Base-by-base conservation (phyloP, 345 rosid species). In the Punica granatum region DNA sequence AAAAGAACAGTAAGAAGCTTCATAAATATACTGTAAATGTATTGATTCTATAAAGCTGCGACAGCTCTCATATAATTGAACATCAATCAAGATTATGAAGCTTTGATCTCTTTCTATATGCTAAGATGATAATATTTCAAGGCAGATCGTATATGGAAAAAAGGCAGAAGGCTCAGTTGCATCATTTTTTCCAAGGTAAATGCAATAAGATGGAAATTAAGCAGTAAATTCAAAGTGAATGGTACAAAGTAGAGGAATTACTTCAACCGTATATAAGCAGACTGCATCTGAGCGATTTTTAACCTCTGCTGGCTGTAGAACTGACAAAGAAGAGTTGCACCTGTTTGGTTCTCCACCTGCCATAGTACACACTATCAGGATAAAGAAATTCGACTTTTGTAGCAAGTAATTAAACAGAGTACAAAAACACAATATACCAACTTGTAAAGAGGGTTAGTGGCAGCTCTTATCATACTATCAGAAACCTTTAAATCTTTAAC, bases 301-400 rank as follows among this genome's bases (percentile, higher is more conserved):
- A 81, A 82, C 76, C 73, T 79, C 76, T 78, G 90, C 56, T 85
- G 78, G 75, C 79, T 77, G 69, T 73, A 68, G 73, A 90, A 87
- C 51, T 78, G 72, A 69, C 93, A 90, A 60, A 74, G 77, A 79
- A 88, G 89, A 73, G 78, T 82, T 68, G 91, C 78, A 70, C 90
- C 85, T 56, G 92, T 73, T 71, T 79, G 89, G 82, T 92, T 92
- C 71, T 92, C 90, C 73, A 92, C 89, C 98, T 92, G 90, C 65
- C 70, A 72, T 32, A 3, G 32, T 36, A 31, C 66, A 26, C 37
- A 36, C 15, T 19, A 66, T 49, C 41, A 42, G 26, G 15, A 49
- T 21, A 49, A 12, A 16, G 23, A 48, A 31, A 6, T 18, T 13
- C 7, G 16, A 66, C 39, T 48, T 66, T 32, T 31, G 60, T 37